Percentiles rank a stretch among this genome's conserved stretches.
These are phyloP conservation scores for Cyclanthera cordifolia DNA, from an alignment of 306 rosid genomes.

Conservation along the genomic window DNA sequence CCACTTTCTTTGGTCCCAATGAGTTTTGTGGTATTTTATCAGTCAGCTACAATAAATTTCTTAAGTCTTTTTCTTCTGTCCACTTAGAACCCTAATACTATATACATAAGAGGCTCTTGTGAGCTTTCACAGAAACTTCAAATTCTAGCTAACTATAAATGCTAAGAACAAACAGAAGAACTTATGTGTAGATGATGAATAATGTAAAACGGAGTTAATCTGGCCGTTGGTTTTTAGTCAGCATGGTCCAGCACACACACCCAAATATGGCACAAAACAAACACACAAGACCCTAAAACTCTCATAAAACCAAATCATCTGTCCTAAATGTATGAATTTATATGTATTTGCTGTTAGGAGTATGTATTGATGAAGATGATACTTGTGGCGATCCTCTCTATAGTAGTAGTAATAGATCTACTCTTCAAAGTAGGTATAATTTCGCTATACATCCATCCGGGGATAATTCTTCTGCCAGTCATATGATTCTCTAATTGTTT, in stretches of 20 bases:
- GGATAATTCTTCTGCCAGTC: conserved; percentile 35
- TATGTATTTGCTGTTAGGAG: conserved; percentile 85
- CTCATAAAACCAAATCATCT: conserved; percentile 36
- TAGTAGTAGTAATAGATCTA: conserved; percentile 46
- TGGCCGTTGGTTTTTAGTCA: conserved; percentile 33
- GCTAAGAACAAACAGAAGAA: conserved; percentile 1
- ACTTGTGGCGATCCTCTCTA: conserved; percentile 43
- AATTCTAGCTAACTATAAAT: conserved; percentile 13
- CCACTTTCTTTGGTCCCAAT: conserved; percentile 3
- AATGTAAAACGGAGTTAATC: conserved; percentile 13
- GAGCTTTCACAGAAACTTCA: conserved; percentile 12
- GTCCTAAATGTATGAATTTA: conserved; percentile 44
- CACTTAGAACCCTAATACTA: conserved; percentile 3
- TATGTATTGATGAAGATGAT: conserved; percentile 56
- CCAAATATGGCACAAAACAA: conserved; percentile 21
- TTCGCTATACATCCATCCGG: conserved; percentile 93
- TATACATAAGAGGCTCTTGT: conserved; percentile 12
- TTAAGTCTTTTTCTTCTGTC: conserved; percentile 1
- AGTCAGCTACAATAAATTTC: conserved; percentile 9
- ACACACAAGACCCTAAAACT: conserved; percentile 26
- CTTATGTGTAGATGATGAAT: conserved; percentile 8
- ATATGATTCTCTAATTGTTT: conserved; percentile 63
- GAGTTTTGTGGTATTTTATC: conserved; percentile 3
- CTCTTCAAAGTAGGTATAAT: conserved; percentile 62
- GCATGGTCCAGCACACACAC: conserved; percentile 41